Evolutionary conservation across 768 basidiomycete species (phyloP), one percentile per base, ranked within the genome.

Genomic region (Arthromyces matolae): DNA sequence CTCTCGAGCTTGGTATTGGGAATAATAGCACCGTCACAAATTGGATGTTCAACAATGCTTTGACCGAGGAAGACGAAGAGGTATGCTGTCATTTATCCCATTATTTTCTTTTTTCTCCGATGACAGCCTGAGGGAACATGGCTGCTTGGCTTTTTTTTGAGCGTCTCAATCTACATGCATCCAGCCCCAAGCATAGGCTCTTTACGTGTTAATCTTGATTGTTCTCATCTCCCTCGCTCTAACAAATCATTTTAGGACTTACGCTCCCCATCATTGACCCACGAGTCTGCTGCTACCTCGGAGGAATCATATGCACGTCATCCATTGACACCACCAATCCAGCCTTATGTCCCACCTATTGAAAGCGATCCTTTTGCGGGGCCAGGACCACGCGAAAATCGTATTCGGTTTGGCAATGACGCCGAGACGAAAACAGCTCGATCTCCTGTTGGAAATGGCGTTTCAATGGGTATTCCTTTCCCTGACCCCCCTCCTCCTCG

Each of bases 31-130:
- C 79, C 22, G 79, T 88, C 16, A 76, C 83, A 5, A 70, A 82
- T 51, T 86, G 86, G 81, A 85, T 89, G 60, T 87, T 87, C 63
- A 81, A 78, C 49, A 79, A 83, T 37, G 66, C 80, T 1, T 54
- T 79, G 22, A 68, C 71, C 33, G 83, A 77, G 50, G 83, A 81
- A 47, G 78, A 79, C 13, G 82, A 82, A 42, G 72, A 72, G 43
- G 72, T 64, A 63, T 47, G 68, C 68, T 14, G 24, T 37, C 8
- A 19, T 20, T 12, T 20, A 16, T 41, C 12, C 8, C 14, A 29
- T 32, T 14, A 3, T 45, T 33, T 27, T 45, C 19, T 18, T 29
- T 41, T 46, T 46, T 32, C 13, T 16, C 10, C n/a, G 10, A 27
- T 33, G 32, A 5, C 22, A 38, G 19, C 20, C 6, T 5, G 19